Conservation (phyloP, 352 stramenopile species). For the Lagenidium sp. region DNA sequence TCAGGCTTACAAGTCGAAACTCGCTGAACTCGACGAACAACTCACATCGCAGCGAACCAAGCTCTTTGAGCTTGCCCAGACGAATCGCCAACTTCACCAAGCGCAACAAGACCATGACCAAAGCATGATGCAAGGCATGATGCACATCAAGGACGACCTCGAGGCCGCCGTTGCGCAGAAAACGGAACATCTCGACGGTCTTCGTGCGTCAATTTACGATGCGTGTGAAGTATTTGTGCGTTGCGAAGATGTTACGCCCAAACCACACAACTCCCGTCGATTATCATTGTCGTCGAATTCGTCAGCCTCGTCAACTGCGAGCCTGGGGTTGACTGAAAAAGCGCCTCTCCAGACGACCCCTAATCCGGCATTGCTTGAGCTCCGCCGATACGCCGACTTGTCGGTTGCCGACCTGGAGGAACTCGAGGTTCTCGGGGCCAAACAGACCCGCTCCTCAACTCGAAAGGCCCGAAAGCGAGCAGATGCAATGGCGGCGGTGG, state of each 20-base stretch:
- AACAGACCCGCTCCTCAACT: too few relatives aligned
- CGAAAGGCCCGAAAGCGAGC: too few relatives aligned
- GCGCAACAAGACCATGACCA: conserved; percentile 15
- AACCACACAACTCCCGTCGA: not conserved
- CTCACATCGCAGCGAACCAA: conserved; percentile 22
- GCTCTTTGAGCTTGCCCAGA: conserved; percentile 24
- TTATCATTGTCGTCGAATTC: not conserved
- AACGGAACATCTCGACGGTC: conserved; percentile 31
- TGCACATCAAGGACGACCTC: conserved; percentile 9
- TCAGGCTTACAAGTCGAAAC: conserved; percentile 28
- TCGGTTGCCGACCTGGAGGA: conserved; percentile 31
- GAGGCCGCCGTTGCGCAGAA: conserved; percentile 7
- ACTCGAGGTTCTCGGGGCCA: conserved; percentile 6
- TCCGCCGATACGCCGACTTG: conserved; percentile 38
- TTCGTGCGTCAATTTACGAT: conserved; percentile 47
- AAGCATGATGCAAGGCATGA: conserved; percentile 7
- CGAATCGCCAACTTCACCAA: conserved; percentile 28
- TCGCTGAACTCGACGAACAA: conserved; percentile 20
- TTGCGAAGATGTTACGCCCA: conserved; percentile 9
- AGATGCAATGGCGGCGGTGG: too few relatives aligned
- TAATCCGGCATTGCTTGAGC: conserved; percentile 16
- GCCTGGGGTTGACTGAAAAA: conserved; percentile 5
- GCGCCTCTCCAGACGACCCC: too few relatives aligned
- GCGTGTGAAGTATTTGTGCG: conserved; percentile 46
- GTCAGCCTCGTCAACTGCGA: not conserved